Base-by-base conservation (phyloP, 345 rosid species). In the Citrus hindsii region DNA sequence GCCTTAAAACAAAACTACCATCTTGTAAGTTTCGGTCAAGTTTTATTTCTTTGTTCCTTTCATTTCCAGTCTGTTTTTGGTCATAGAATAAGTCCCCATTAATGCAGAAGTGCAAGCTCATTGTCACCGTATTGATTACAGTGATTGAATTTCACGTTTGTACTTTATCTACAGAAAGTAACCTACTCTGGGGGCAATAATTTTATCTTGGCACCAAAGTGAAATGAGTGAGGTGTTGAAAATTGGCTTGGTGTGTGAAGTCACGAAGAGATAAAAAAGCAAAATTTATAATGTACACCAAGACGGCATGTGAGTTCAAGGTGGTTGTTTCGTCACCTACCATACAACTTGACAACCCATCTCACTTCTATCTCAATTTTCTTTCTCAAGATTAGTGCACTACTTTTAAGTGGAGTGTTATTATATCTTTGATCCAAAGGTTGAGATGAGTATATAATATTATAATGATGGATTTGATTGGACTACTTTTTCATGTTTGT, bases 271-370 rank as follows among this genome's bases (percentile, higher is more conserved):
- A 74, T 63, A 32, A 76, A 78, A 78, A 76, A 78, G 80, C 59
- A 64, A 71, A 19, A 68, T 83, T 75, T 77, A 74, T 83, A 73
- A 60, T 80, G 83, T 64, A 66, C 62, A 83, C 84, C 74, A 81
- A 80, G 85, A 81, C 81, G 84, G 79, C 86, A 80, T 86, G 88
- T 88, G 89, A 84, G 83, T 66, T 78, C 82, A 79, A 82, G 86
- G 88, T 80, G 86, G 87, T 83, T 88, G 86, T 85, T 83, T 85
- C 79, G 88, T 86, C 91, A 88, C 88, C 87, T 76, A 85, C 85
- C 89, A 85, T 82, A 65, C 53, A 80, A 76, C 85, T 82, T 67
- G 89, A 86, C 88, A 85, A 81, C 87, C 70, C 83, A 85, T 86
- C 89, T 82, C 80, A 76, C 80, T 81, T 73, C 76, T 33, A 10